phyloP scores from a whole-genome alignment of 305 asterid species.

The Fraxinus baroniana region DNA sequence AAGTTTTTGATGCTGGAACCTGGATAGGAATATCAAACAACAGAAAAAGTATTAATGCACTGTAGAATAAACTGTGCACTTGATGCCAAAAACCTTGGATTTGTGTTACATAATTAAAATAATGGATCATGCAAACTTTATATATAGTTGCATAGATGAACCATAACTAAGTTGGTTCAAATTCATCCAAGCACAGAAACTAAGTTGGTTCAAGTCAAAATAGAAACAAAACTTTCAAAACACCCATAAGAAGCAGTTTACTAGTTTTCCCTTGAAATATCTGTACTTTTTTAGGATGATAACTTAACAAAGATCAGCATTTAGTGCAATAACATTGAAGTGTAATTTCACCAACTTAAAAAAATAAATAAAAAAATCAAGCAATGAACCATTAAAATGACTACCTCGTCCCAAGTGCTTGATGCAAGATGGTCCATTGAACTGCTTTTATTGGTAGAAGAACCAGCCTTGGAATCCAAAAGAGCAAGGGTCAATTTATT shows the following conservation, averaged over 20 bases:
- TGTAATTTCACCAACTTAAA: not conserved
- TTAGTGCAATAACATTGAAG: not conserved
- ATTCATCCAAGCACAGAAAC: not conserved
- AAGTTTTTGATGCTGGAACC: slow-evolving; percentile 80
- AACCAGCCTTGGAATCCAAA: slow-evolving; percentile 57
- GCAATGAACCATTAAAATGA: slow-evolving; percentile 4
- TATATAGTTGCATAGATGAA: not conserved
- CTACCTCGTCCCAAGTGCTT: slow-evolving; percentile 97
- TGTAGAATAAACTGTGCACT: not conserved
- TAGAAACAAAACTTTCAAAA: not conserved
- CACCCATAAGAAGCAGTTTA: not conserved
- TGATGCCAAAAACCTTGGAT: not conserved
- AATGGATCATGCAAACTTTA: not conserved
- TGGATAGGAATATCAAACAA: slow-evolving; percentile 35
- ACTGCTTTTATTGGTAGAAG: slow-evolving; percentile 46
- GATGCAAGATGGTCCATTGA: slow-evolving; percentile 87
- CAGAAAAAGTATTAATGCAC: slow-evolving; percentile 19
- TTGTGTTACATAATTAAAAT: slow-evolving; percentile 7
- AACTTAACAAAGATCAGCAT: not conserved
- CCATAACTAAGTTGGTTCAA: not conserved
- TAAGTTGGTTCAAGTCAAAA: not conserved
- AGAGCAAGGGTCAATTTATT: slow-evolving; percentile 84
- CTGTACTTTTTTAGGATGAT: not conserved
- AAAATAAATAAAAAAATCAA: not conserved
- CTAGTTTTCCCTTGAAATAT: not conserved